phyloP scores from a whole-genome alignment of 208 protist genomes.

The Acanthamoeba pearcei region DNA sequence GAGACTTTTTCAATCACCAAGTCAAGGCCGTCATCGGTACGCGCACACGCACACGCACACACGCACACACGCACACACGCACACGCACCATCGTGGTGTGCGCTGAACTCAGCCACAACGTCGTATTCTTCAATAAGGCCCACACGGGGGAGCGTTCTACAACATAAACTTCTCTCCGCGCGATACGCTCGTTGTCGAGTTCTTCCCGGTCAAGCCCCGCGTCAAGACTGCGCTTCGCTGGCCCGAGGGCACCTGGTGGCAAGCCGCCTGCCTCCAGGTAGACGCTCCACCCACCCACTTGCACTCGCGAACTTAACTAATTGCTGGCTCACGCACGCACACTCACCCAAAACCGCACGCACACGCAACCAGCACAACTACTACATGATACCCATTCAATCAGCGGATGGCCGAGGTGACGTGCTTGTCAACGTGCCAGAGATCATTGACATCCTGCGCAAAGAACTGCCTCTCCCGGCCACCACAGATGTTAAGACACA shows the following conservation, averaged over 20 bases:
- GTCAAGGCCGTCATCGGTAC: constrained; percentile 37
- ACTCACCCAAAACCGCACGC: not conserved
- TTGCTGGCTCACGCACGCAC: no score
- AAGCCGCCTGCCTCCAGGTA: constrained; percentile 18
- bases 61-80: no score
- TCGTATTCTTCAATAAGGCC: not conserved
- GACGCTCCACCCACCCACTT: not conserved
- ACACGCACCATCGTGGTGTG: no score
- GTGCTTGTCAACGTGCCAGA: not conserved
- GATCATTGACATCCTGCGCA: not conserved
- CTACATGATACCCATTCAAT: constrained; percentile 1
- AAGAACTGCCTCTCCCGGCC: not conserved
- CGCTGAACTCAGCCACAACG: not conserved
- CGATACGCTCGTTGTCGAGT: constrained; percentile 55
- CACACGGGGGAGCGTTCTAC: constrained; percentile 64
- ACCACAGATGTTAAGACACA: no score
- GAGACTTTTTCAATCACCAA: constrained; percentile 16
- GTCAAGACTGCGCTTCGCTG: not conserved
- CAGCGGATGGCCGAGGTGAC: not conserved
- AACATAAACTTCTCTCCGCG: constrained; percentile 11
- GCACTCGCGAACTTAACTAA: not conserved
- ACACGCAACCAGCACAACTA: not conserved
- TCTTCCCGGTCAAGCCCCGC: not conserved
- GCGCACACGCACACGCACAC: not conserved
- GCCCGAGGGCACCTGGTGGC: constrained; percentile 59